Base-by-base conservation (phyloP, 1,284 basidiomycete species). In the Apiotrichum akiyoshidainum region DNA sequence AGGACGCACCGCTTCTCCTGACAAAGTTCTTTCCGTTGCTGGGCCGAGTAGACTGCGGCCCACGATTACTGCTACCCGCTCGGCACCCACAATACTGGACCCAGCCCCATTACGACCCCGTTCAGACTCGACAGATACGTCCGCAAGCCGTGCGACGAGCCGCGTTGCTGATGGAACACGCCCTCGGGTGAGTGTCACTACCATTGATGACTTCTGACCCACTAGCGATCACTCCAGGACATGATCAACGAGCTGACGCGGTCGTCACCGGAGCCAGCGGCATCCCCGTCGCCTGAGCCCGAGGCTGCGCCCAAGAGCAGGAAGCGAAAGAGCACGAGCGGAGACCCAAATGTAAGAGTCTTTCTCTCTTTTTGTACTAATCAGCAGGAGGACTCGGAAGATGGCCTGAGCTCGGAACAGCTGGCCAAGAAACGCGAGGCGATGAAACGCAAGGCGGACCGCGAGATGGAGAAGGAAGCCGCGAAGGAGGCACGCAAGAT, bases 401-500 rank as follows among this genome's bases (percentile, higher is more conserved):
- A 34, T 12, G 33, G 17, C 16, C 9, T 48, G 33, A 19, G 33
- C 2, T 34, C 46, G 6, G 33, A n/a, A 10, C n/a, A 50, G 17
- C 19, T n/a, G 5, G 52, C 52, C n/a, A 14, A 44, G 42, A 12
- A 48, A 10, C 31, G 46, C 7, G 46, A 48, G 12, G 17, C 14
- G 6, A n/a, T 17, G 5, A 14, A 33, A 10, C 19, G 21, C 10
- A 58, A 58, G 39, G 45, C 33, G 35, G 46, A 45, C 6, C 31
- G 33, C 50, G 57, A 54, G 19, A 48, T 10, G 31, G 45, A 49
- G n/a, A 73, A 73, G 54, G 66, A 67, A 14, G 63, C 56, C 21
- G 67, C 68, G 51, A 71, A 65, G 45, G 59, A 55, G 31, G 66
- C 69, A 37, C 71, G 70, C 35, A 53, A 70, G 35, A 54, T 68